Base-by-base conservation (phyloP, 2,329 filamentous ascomycete species). In the Hypomyces perniciosus region DNA sequence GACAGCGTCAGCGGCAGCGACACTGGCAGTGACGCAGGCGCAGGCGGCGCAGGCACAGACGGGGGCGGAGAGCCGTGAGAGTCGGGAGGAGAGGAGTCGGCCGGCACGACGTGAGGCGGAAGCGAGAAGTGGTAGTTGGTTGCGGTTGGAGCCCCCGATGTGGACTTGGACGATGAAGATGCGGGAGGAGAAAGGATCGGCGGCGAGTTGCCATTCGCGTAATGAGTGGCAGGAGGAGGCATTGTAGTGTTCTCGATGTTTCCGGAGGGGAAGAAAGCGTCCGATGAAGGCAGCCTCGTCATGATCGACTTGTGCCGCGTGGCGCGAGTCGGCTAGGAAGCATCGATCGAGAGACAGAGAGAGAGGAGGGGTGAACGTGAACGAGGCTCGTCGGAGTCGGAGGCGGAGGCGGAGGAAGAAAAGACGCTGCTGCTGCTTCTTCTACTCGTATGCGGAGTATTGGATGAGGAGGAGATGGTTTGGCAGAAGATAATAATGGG, bases 261-360 rank as follows among this genome's bases (percentile, higher is more conserved):
- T 55, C 68, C 68, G 43, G 66, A 66, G 8, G 72, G 69, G 58
- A 72, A 61, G 60, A 74, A 73, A 29, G 72, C 69, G 56, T 75
- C 70, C 52, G 69, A 63, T 52, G 68, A 63, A 33, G 68, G 65
- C 33, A 72, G 52, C 55, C 67, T 73, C 54, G 67, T 65, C 71
- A 75, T 74, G 38, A 10, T 38, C 13, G 33, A 29, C 44, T 29
- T 40, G 35, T 26, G 44, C 44, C 44, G 44, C 44, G 30, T 26
- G n/a, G 31, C 13, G 29, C 12, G 13, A 26, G 31, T 6, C 27
- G 30, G 9, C 8, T 10, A 13, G 31, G 30, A 26, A 35, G 28
- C 43, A 45, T 45, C 28, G 43, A 45, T 29, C 10, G 38, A 40
- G 20, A 20, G 20, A 20, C 20, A 20, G 20, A 20, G 20, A 20